Conservation (phyloP, 345 rosid genomes). For the Syzygium jambos region DNA sequence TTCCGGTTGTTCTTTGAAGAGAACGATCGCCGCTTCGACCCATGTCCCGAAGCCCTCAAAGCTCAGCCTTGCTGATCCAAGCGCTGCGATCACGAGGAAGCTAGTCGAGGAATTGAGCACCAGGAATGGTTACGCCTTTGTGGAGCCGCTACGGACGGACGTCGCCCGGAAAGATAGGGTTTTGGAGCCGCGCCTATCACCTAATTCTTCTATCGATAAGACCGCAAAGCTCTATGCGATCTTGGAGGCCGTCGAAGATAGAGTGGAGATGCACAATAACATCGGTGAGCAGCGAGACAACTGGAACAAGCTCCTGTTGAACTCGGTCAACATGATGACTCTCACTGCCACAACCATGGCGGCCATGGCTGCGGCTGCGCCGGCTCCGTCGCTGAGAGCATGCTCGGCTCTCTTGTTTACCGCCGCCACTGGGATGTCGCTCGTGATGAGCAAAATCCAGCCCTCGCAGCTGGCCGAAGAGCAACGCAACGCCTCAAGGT, state of each 20-base stretch:
- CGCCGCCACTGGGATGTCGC: conserved; percentile 23
- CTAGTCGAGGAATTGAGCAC: neutral
- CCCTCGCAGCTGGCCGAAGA: conserved; percentile 39
- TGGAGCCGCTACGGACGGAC: neutral
- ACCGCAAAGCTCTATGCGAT: conserved; percentile 25
- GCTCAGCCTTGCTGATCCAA: neutral
- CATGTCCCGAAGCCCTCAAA: neutral
- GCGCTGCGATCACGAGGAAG: neutral
- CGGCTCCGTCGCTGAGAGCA: neutral
- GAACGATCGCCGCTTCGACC: neutral
- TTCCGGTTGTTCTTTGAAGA: neutral
- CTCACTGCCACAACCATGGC: conserved; percentile 35
- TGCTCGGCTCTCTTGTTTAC: conserved; percentile 15
- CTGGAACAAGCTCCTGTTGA: conserved; percentile 55
- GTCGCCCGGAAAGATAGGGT: neutral
- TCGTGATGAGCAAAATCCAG: conserved; percentile 28
- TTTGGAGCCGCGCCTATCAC: neutral
- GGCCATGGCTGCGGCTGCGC: neutral
- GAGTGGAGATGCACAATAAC: conserved; percentile 67
- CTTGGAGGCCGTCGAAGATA: conserved; percentile 49
- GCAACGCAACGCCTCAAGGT: conserved; percentile 24
- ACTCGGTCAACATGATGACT: conserved; percentile 61
- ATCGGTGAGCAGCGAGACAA: conserved; percentile 53
- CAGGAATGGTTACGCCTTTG: neutral
- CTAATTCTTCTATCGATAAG: neutral